Base-by-base conservation (phyloP, 768 basidiomycete genomes). In the Austroboletus eburneus region DNA sequence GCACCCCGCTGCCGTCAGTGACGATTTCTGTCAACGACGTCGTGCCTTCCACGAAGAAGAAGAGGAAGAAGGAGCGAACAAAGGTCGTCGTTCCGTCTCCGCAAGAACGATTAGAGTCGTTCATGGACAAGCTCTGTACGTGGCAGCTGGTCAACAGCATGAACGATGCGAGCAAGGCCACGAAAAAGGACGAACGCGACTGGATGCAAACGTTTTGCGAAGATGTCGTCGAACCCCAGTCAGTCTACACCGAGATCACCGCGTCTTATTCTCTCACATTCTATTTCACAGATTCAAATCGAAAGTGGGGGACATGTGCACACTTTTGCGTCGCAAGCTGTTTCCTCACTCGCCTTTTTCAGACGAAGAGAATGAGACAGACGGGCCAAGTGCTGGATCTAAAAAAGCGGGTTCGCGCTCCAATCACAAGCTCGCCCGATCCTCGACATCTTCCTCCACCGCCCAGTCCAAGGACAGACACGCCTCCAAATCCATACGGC, bases 101-200 rank as follows among this genome's bases (percentile, higher is more conserved):
- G 2, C 76, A 78, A 41, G 82, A 80, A n/a, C 72, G 74, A 21
- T 64, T 88, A 2, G 86, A 90, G 59, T 69, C 72, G 1, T 81
- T 84, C 63, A 87, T 88, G 83, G 87, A 90, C 64, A 86, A 82
- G 57, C 63, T 91, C 7, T 85, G 83, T 4, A 80, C 76, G 67
- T 87, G 86, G 85, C 88, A 90, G 57, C 75, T 90, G 18, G 63
- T 71, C 51, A 52, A 50, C 4, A 58, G 63, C 27, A 61, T 84
- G 46, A 65, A 69, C 4, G 57, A 76, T 12, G 61, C 69, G 20
- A 33, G 45, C n/a, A 56, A 43, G 21, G 39, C n/a, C 4, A 42
- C 37, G 17, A 33, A 51, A 13, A 45, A 51, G 7, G 59, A 72
- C 17, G 69, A 73, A 30, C 69, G 70, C 2, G 87, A 91, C 55